Conservation (phyloP, 345 rosid genomes). For the Camelina sativa region DNA sequence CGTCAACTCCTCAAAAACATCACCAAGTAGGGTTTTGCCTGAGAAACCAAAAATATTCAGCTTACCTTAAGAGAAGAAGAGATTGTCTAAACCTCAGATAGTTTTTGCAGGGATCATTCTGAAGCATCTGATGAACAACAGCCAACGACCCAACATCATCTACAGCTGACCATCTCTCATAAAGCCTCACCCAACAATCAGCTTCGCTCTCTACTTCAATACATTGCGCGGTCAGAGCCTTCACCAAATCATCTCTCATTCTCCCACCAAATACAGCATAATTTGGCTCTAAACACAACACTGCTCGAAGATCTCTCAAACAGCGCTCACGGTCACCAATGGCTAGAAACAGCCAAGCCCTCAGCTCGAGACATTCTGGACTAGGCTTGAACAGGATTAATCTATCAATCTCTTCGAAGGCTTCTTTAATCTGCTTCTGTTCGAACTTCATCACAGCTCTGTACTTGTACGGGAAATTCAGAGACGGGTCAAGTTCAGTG, state of each 20-base stretch:
- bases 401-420: slow-evolving; percentile 71
- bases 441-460: slow-evolving; percentile 69
- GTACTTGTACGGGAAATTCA: slow-evolving; percentile 78
- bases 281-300: slow-evolving; percentile 73
- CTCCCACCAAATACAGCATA: slow-evolving; percentile 66
- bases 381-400: slow-evolving; percentile 71
- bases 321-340: slow-evolving; percentile 72
- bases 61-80: slow-evolving; percentile 85
- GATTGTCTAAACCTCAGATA: slow-evolving; percentile 87
- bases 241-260: slow-evolving; percentile 59
- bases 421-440: slow-evolving; percentile 64
- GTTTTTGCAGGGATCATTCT: slow-evolving; percentile 73
- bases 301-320: slow-evolving; percentile 69
- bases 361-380: slow-evolving; percentile 78
- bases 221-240: slow-evolving; percentile 51
- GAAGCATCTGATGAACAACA: slow-evolving; percentile 87
- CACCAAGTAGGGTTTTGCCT: slow-evolving; percentile 5
- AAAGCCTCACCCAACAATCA: slow-evolving; percentile 90
- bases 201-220: slow-evolving; percentile 61
- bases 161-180: slow-evolving; percentile 88
- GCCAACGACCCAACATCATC: slow-evolving; percentile 94
- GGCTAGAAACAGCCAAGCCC: slow-evolving; percentile 82
- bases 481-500: slow-evolving; percentile 82
- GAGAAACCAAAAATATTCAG: slow-evolving; percentile 1
- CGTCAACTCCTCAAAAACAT: slow-evolving; percentile 21